Percentiles rank a stretch among this genome's conserved stretches.
Conservation (phyloP, 805 yeast genomes). For the Babjeviella inositovora region DNA sequence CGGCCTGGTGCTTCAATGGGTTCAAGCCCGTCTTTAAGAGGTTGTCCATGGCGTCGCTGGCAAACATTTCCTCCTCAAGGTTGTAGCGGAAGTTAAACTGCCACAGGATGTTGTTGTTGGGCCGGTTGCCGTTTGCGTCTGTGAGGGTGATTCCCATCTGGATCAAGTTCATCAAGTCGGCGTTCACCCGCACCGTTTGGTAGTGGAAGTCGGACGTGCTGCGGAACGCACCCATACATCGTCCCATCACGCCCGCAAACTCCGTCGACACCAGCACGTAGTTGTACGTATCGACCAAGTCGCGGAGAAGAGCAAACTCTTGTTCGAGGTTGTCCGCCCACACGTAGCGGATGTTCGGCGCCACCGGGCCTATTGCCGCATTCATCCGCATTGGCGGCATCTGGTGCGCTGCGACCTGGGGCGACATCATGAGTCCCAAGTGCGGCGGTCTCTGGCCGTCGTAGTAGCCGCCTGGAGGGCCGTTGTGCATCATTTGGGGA, state of each 20-base stretch:
- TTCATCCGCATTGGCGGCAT: too few relatives aligned
- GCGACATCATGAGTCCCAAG: too few relatives aligned
- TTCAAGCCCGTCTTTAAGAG: slow-evolving; percentile 73
- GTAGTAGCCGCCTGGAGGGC: too few relatives aligned
- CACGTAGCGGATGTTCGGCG: slow-evolving; percentile 51
- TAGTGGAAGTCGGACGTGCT: slow-evolving; percentile 88
- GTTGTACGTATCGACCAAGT: slow-evolving; percentile 37
- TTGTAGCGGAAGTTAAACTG: slow-evolving; percentile 88
- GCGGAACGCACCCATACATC: slow-evolving; percentile 90
- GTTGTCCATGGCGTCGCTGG: slow-evolving; percentile 70
- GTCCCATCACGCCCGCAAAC: slow-evolving; percentile 89
- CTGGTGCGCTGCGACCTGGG: too few relatives aligned
- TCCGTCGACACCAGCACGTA: slow-evolving; percentile 71
- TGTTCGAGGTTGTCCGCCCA: slow-evolving; percentile 57
- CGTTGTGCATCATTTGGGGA: too few relatives aligned
- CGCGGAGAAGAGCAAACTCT: slow-evolving; percentile 48
- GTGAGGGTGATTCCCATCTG: slow-evolving; percentile 74
- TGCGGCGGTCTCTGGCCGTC: too few relatives aligned
- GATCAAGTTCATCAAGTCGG: slow-evolving; percentile 72
- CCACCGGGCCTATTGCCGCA: slow-evolving; percentile 12
- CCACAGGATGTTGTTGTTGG: slow-evolving; percentile 67
- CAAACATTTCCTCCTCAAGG: slow-evolving; percentile 65
- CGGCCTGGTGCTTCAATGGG: slow-evolving; percentile 53
- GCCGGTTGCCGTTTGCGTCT: slow-evolving; percentile 53
- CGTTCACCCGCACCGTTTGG: slow-evolving; percentile 84